Conservation (phyloP, 2,329 filamentous ascomycete species). For the Cladosporium sp. region DNA sequence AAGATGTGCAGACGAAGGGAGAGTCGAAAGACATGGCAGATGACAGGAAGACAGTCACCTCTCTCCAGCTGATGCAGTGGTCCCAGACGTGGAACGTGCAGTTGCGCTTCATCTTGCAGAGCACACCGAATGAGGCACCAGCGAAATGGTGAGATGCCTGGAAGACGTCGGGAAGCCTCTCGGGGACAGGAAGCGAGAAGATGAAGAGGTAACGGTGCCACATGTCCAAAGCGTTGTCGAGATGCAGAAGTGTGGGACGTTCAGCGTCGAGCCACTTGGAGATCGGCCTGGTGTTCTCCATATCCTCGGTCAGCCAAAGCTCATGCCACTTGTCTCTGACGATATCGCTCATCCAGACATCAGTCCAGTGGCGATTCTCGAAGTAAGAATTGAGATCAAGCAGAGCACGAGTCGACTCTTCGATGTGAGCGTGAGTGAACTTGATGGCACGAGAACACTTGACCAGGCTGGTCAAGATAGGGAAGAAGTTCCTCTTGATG, state of each 20-base stretch:
- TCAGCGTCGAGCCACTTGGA: conserved; percentile 50
- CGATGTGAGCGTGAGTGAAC: conserved; percentile 41
- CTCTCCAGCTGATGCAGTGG: conserved; percentile 63
- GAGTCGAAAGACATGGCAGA: conserved; percentile 23
- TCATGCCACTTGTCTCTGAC: conserved; percentile 50
- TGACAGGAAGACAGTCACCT: conserved; percentile 47
- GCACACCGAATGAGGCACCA: conserved; percentile 60
- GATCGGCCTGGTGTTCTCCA: conserved; percentile 43
- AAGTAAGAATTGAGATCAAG: conserved; percentile 49
- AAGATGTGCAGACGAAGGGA: conserved; percentile 26
- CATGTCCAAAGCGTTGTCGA: conserved; percentile 48
- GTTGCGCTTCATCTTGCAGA: conserved; percentile 61
- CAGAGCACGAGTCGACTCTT: conserved; percentile 43
- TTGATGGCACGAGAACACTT: conserved; percentile 41
- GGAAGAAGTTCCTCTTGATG: conserved; percentile 43
- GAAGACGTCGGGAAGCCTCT: conserved; percentile 60
- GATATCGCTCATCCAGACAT: conserved; percentile 48
- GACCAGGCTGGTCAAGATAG: conserved; percentile 43
- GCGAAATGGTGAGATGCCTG: conserved; percentile 65
- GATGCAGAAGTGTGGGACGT: conserved; percentile 46
- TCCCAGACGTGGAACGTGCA: conserved; percentile 65
- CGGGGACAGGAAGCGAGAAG: conserved; percentile 58
- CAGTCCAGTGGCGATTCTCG: conserved; percentile 47
- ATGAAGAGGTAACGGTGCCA: conserved; percentile 54
- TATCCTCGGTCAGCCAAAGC: conserved; percentile 47